Evolutionary conservation across 768 basidiomycete genomes (phyloP).

Genomic region (Ephemerocybe angulata): DNA sequence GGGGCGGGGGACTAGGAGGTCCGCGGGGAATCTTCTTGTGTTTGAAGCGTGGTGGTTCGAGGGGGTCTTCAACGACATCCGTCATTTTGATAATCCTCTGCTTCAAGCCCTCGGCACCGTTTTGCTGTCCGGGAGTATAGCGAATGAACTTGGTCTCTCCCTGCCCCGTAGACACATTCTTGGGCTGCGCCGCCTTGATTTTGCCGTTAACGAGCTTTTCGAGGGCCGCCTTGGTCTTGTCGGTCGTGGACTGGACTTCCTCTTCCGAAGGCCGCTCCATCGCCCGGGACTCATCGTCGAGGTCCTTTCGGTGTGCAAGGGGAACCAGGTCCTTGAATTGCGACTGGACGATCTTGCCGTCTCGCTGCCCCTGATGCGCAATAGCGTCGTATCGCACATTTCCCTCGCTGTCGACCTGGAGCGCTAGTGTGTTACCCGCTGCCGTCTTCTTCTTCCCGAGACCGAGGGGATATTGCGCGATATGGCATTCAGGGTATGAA

Average conservation of each 20-base stretch:
- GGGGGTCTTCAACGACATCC: conserved; percentile 93
- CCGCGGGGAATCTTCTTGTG: conserved; percentile 98
- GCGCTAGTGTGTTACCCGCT: conserved; percentile 90
- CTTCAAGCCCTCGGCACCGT: conserved; percentile 63
- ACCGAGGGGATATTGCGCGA: conserved; percentile 95
- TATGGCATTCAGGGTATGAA: conserved; percentile 90
- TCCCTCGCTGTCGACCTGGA: conserved; percentile 95
- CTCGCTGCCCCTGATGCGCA: conserved; percentile 89
- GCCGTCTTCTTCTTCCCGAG: conserved; percentile 95
- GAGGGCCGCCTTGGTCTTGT: conserved; percentile 84
- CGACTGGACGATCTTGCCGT: conserved; percentile 83
- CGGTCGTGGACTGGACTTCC: conserved; percentile 86
- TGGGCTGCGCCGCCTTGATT: conserved; percentile 98
- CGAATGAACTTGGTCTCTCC: conserved; percentile 89
- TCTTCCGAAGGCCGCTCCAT: conserved; percentile 96
- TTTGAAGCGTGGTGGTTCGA: conserved; percentile 96
- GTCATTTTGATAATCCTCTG: conserved; percentile 99
- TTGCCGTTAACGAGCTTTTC: conserved; percentile 93
- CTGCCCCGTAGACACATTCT: conserved; percentile 83
- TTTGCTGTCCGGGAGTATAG: conserved; percentile 93
- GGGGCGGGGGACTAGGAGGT: conserved; percentile 94
- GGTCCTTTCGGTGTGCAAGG: conserved; percentile 81
- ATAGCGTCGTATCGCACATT: conserved; percentile 97
- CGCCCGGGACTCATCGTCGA: conserved; percentile 62
- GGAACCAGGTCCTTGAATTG: conserved; percentile 98